phyloP scores from a whole-genome alignment of 2,329 filamentous ascomycete species.

The Cephalotrichum gorgonifer region DNA sequence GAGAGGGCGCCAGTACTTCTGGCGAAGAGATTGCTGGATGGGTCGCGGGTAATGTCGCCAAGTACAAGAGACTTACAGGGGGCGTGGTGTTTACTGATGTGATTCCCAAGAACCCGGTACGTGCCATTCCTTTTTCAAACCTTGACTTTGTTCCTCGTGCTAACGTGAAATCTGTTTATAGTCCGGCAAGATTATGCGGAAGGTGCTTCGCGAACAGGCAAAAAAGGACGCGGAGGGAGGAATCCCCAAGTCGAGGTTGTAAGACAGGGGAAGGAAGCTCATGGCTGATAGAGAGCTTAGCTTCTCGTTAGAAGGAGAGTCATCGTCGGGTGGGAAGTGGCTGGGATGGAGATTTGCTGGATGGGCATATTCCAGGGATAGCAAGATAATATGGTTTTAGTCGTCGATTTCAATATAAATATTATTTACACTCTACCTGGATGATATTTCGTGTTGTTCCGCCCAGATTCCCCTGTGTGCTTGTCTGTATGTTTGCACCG shows the following conservation, averaged over 20 bases:
- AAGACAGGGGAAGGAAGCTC: background rate
- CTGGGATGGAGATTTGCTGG: no score
- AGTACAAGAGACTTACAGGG: conserved; percentile 57
- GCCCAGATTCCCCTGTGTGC: no score
- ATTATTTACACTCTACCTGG: no score
- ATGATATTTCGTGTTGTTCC: no score
- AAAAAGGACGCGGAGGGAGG: background rate
- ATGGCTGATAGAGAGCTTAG: no score
- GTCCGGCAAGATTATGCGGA: conserved; percentile 59
- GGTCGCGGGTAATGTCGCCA: conserved; percentile 51
- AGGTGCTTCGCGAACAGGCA: conserved; percentile 46
- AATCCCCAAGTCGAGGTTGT: background rate
- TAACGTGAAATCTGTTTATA: conserved; percentile 12
- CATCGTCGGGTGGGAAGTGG: no score
- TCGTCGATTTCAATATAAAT: no score
- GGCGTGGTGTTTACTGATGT: conserved; percentile 58
- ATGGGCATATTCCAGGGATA: no score
- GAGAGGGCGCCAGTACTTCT: conserved; percentile 51
- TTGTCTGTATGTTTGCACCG: no score
- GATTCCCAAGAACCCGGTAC: conserved; percentile 50
- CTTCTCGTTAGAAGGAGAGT: no score
- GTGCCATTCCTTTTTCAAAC: conserved; percentile 9
- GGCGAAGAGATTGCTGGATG: conserved; percentile 51
- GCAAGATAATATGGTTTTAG: no score
- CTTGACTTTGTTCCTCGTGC: background rate